Percentiles rank a stretch among this genome's conserved stretches.
Evolutionary conservation across 2,329 filamentous ascomycete genomes (phyloP).

Genomic region (Colletotrichum tanaceti): DNA sequence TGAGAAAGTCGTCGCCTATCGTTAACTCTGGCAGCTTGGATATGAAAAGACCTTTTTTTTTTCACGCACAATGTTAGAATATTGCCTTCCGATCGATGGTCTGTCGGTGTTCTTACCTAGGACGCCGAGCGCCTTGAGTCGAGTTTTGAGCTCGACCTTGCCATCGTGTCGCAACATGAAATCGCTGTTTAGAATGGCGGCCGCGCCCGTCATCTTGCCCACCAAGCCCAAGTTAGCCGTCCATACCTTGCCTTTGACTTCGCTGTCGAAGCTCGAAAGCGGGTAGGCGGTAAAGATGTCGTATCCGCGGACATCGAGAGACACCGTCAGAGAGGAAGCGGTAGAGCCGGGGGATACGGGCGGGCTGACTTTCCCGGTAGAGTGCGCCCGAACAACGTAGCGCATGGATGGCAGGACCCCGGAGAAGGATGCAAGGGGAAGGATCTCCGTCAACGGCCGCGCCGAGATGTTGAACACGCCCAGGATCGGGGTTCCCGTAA

Average conservation of each 20-base stretch:
- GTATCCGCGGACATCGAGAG: constrained; percentile 74
- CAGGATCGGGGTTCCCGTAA: constrained; percentile 79
- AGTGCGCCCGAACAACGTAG: constrained; percentile 82
- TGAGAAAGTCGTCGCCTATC: constrained; percentile 75
- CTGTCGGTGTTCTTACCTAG: constrained; percentile 64
- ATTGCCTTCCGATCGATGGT: constrained; percentile 18
- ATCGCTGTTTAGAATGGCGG: constrained; percentile 75
- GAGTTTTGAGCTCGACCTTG: constrained; percentile 72
- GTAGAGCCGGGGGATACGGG: constrained; percentile 59
- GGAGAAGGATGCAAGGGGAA: constrained; percentile 78
- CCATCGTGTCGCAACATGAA: constrained; percentile 67
- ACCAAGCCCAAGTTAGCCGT: constrained; percentile 82
- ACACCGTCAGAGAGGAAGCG: constrained; percentile 68
- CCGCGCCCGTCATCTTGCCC: constrained; percentile 90
- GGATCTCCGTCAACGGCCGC: constrained; percentile 72
- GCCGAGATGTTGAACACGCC: constrained; percentile 86
- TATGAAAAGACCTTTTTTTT: constrained; percentile 75
- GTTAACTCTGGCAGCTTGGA: constrained; percentile 72
- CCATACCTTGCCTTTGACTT: constrained; percentile 55
- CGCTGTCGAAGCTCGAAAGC: constrained; percentile 66
- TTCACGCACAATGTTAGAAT: not conserved
- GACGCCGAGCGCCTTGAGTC: constrained; percentile 82
- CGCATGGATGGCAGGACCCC: constrained; percentile 68
- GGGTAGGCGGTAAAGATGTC: constrained; percentile 85
- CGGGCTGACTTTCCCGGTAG: constrained; percentile 69